Base-by-base conservation (phyloP, 495 filamentous ascomycete species). In the Xylaria flabelliformis region DNA sequence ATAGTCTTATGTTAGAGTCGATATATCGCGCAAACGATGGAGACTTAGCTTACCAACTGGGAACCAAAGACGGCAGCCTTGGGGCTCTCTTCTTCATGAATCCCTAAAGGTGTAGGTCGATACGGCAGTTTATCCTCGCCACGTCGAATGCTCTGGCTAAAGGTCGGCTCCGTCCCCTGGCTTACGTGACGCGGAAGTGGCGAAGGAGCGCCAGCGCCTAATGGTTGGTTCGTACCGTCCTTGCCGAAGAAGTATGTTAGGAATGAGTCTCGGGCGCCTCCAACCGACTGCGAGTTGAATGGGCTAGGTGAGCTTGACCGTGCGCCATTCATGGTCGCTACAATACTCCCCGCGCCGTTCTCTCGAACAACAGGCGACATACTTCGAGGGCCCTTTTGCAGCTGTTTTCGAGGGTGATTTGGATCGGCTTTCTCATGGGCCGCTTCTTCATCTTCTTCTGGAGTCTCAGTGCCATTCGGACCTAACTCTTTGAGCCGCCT, bases 221-320 rank as follows among this genome's bases (percentile, higher is more conserved):
- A 65, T 46, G 80, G 74, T 59, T 87, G 87, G 51, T 87, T 76
- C 4, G 85, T 83, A 15, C 93, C 93, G 73, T 98, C 95, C 74
- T 98, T 97, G 64, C 96, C 94, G 76, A 99, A 99, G 84, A 99
- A 99, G 79, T 98, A 99, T 80, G 95, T 98, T 66, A 99, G 81
- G 84, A 99, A 99, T 0, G 94, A 95, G 82, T 98, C 97, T 51
- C 91, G 90, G 53, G 87, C 83, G 61, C 75, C 80, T 36, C 86
- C 87, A 72, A 79, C 44, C 3, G 78, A 77, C 69, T 85, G 85
- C 17, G 78, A 79, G 76, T 85, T 85, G 62, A 90, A 90, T 69
- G 85, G 84, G 10, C 88, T 84, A 34, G 92, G 91, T 29, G 92
- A 91, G 63, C 83, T 81, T 24, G 90, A 84, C 50, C 92, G 87